Evolutionary conservation across 768 basidiomycete genomes (phyloP), one percentile per base, ranked within the genome.

Genomic region (Pleurotus ostreatus): DNA sequence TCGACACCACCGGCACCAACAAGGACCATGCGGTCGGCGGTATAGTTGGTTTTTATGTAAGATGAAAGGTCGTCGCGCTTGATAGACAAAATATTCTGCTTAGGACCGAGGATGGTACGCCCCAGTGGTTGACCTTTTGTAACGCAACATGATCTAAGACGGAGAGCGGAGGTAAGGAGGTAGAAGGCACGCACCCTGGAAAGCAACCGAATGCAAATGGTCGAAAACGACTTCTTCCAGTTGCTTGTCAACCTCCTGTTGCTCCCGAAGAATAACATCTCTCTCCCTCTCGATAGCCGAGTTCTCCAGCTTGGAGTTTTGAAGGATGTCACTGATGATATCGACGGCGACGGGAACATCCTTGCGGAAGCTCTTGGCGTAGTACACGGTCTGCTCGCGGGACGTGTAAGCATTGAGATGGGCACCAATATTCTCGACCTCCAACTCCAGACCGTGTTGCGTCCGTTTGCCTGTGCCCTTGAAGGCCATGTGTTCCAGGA

Each of bases 211-310:
- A 71, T 99, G 97, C 57, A 99, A 75, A 69, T 99, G 97, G 75
- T 98, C 97, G 65, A 99, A 98, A 7, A 98, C 93, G 65, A 98
- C 95, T 72, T 98, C 97, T 76, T 98, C 95, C 51, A 91, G 74
- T 78, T 97, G 94, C 78, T 98, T 98, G 75, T 97, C 94, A 26
- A 98, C 97, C 77, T 98, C 97, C 76, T 98, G 92, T 76, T 97
- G 95, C 71, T 99, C 97, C 60, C 97, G 81, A 55, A 98, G 72
- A 62, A 98, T 98, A 41, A 98, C 95, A 69, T 95, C 94, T 44
- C 95, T 85, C 76, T 98, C 97, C 61, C 95, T 79, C 74, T 98
- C 97, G 62, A 99, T 86, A 0, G 95, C 94, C 23, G 78, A 61
- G 52, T 70, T 72, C 68, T 99, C 97, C 49, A 98, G 81, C 76